These are phyloP conservation scores for Heterobasidion occidentale DNA, from an alignment of 1,284 basidiomycete species.

Conservation along the genomic window DNA sequence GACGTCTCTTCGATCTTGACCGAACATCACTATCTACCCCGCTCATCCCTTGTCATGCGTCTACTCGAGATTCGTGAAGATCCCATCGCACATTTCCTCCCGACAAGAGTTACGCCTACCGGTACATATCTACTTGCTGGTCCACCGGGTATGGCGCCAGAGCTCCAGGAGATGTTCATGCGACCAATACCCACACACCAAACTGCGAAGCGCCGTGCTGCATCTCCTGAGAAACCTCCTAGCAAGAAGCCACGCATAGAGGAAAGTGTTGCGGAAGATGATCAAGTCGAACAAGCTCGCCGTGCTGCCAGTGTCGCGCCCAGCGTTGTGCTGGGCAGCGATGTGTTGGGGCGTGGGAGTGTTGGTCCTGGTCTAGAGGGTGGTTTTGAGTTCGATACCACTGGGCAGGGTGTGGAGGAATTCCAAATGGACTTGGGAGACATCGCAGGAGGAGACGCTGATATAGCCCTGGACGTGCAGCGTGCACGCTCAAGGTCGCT, in stretches of 20 bases:
- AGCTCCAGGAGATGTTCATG: conserved; percentile 68
- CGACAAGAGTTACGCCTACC: conserved; percentile 62
- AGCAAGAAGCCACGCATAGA: conserved; percentile 58
- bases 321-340: conserved; percentile 46
- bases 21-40: conserved; percentile 76
- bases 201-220: conserved; percentile 42
- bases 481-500: conserved; percentile 32
- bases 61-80: conserved; percentile 81
- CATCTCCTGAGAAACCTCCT: conserved; percentile 44
- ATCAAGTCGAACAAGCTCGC: conserved; percentile 62
- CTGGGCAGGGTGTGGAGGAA: conserved; percentile 46
- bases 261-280: conserved; percentile 34
- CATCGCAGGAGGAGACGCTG: conserved; percentile 19
- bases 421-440: conserved; percentile 50
- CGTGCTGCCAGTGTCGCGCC: conserved; percentile 55
- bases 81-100: conserved; percentile 79
- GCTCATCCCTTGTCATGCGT: conserved; percentile 74
- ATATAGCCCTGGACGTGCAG: conserved; percentile 20
- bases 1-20: conserved; percentile 73
- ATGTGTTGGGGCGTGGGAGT: conserved; percentile 40
- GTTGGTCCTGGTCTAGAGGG: conserved; percentile 27
- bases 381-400: conserved; percentile 37
- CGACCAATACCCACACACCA: conserved; percentile 51
- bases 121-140: conserved; percentile 76
- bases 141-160: conserved; percentile 73